A percentile compares a stretch with the other conserved stretches of the same genome.
Conservation (phyloP, 495 filamentous ascomycete genomes). For the Penicillium egyptiacum region DNA sequence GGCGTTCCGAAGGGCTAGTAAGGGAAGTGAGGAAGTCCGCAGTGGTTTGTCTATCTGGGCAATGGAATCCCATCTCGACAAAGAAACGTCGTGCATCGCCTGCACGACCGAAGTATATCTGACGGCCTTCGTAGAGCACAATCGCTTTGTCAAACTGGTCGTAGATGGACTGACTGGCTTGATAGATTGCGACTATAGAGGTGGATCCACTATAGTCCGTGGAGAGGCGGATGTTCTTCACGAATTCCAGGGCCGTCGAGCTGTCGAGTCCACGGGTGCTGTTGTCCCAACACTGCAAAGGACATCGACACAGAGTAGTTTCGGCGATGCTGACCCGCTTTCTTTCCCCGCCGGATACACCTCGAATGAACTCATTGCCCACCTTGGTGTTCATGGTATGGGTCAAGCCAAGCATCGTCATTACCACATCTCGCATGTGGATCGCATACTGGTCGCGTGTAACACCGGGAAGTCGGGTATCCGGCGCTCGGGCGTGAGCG, state of each 20-base stretch:
- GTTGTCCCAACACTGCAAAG: constrained; percentile 79
- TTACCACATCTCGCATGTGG: constrained; percentile 72
- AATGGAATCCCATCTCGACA: constrained; percentile 70
- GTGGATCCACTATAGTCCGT: constrained; percentile 66
- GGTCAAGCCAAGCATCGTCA: constrained; percentile 75
- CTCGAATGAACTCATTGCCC: constrained; percentile 77
- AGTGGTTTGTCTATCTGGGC: constrained; percentile 69
- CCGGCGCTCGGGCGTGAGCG: constrained; percentile 64
- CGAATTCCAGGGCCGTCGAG: constrained; percentile 79
- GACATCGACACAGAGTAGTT: constrained; percentile 59
- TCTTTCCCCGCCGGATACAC: constrained; percentile 78
- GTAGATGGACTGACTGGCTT: constrained; percentile 75
- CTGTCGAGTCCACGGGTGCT: constrained; percentile 79
- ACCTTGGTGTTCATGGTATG: constrained; percentile 77
- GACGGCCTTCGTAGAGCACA: constrained; percentile 77
- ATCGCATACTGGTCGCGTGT: constrained; percentile 57
- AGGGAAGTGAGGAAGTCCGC: constrained; percentile 81
- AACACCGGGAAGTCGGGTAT: constrained; percentile 60
- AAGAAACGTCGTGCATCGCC: constrained; percentile 67
- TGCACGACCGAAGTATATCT: constrained; percentile 76
- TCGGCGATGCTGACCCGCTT: constrained; percentile 85
- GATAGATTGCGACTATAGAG: constrained; percentile 79
- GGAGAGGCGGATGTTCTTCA: constrained; percentile 63
- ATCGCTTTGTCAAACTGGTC: constrained; percentile 77
- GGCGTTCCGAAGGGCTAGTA: constrained; percentile 68